Percentiles rank a stretch among this genome's conserved stretches.
Conservation (phyloP, 306 rosid species). For the Sesbania bispinosa region DNA sequence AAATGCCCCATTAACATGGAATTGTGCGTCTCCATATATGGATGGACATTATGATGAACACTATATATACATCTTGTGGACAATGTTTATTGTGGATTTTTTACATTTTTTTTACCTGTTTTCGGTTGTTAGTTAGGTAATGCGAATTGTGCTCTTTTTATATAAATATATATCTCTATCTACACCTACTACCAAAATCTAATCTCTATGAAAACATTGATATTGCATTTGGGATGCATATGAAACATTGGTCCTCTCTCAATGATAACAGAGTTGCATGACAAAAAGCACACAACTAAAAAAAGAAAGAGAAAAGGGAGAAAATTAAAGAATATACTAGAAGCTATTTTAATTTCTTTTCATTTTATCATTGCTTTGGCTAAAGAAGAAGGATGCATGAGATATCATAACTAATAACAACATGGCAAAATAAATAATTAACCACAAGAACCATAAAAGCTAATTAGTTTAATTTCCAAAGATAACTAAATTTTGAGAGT, state of each 20-base stretch:
- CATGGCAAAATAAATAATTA: neutral
- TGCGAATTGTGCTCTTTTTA: conserved; percentile 23
- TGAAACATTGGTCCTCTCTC: conserved; percentile 4
- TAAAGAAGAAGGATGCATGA: too few species aligned
- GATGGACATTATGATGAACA: too few species aligned
- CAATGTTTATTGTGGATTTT: conserved; percentile 11
- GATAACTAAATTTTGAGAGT: conserved; percentile 16
- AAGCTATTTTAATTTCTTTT: too few species aligned
- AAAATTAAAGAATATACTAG: too few species aligned
- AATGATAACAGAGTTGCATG: conserved; percentile 25
- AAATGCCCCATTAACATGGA: conserved; percentile 34
- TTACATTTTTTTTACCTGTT: conserved; percentile 8
- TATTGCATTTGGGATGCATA: neutral
- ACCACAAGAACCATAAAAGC: neutral
- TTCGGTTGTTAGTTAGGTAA: conserved; percentile 26
- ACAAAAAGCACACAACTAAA: neutral
- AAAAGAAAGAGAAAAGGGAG: neutral
- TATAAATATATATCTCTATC: too few species aligned
- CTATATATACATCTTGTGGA: too few species aligned
- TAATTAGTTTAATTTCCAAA: neutral
- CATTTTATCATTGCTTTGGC: too few species aligned
- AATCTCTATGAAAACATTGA: too few species aligned
- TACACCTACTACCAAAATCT: too few species aligned
- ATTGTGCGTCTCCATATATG: conserved; percentile 30
- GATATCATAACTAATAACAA: neutral